phyloP scores from a whole-genome alignment of 805 yeast genomes.

The Saccharomycopsis sp. region DNA sequence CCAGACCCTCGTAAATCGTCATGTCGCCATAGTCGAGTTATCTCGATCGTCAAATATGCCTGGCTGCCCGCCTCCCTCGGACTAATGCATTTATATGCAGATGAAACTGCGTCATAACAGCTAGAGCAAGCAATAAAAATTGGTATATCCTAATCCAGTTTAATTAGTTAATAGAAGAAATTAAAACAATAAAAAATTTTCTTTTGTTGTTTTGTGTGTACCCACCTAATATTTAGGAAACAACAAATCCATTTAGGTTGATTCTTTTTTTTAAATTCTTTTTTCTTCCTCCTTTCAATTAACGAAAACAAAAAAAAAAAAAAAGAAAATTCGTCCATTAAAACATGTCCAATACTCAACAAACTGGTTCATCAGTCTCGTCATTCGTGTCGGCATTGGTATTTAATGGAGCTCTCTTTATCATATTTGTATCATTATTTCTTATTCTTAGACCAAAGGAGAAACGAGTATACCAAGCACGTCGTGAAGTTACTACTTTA shows the following conservation, averaged over 20 bases:
- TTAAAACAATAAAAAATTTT: too few relatives aligned
- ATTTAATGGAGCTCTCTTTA: slow-evolving; percentile 56
- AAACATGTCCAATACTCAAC: slow-evolving; percentile 22
- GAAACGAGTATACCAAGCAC: slow-evolving; percentile 76
- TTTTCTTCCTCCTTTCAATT: background rate
- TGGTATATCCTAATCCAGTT: too few relatives aligned
- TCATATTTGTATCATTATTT: slow-evolving; percentile 54
- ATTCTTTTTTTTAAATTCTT: background rate
- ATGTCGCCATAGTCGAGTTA: too few relatives aligned
- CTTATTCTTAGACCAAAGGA: slow-evolving; percentile 55
- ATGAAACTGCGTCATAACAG: too few relatives aligned
- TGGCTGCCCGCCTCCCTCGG: too few relatives aligned
- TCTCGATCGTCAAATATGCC: too few relatives aligned
- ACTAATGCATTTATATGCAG: too few relatives aligned
- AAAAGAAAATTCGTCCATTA: background rate
- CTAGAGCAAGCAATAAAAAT: too few relatives aligned
- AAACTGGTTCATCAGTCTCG: slow-evolving; percentile 51
- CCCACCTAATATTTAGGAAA: background rate
- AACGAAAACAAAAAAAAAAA: background rate
- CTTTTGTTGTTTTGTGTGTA: too few relatives aligned
- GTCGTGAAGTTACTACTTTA: slow-evolving; percentile 38
- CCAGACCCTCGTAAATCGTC: too few relatives aligned
- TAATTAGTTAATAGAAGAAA: too few relatives aligned
- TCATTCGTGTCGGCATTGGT: slow-evolving; percentile 71
- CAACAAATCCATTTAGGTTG: too few relatives aligned